Percentiles rank a stretch among this genome's conserved stretches.
Conservation (phyloP, 768 basidiomycete genomes). For the Hypholoma sublateritium region DNA sequence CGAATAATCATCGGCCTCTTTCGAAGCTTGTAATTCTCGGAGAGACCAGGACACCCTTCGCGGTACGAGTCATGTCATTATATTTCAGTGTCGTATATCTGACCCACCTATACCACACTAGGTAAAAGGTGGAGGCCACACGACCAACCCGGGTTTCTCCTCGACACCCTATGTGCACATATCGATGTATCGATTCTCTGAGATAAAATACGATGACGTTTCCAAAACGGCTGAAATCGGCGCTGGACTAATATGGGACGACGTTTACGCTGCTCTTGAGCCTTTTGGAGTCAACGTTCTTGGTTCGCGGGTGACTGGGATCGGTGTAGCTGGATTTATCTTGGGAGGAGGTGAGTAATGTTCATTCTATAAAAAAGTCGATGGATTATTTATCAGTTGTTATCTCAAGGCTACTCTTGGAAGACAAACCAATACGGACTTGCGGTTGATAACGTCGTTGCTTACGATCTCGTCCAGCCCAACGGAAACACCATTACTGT, state of each 20-base stretch:
- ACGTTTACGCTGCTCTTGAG: slow-evolving; percentile 52
- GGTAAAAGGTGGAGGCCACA: slow-evolving; percentile 64
- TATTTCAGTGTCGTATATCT: background rate
- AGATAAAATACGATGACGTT: slow-evolving; percentile 38
- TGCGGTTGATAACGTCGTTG: slow-evolving; percentile 49
- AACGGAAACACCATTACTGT: slow-evolving; percentile 41
- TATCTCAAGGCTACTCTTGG: slow-evolving; percentile 57
- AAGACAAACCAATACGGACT: slow-evolving; percentile 60
- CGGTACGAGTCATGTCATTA: background rate
- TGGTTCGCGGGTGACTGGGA: slow-evolving; percentile 56
- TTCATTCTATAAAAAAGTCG: background rate
- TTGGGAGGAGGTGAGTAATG: slow-evolving; percentile 47
- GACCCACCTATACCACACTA: slow-evolving; percentile 13
- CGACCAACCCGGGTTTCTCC: slow-evolving; percentile 53
- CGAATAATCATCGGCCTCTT: background rate
- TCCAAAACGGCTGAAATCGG: slow-evolving; percentile 40
- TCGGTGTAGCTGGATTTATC: slow-evolving; percentile 58
- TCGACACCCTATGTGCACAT: slow-evolving; percentile 63
- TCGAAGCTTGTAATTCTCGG: slow-evolving; percentile 13
- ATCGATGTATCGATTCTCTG: slow-evolving; percentile 45
- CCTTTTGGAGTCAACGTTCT: slow-evolving; percentile 52
- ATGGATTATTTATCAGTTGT: background rate
- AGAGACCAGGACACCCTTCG: slow-evolving; percentile 12
- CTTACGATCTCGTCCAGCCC: slow-evolving; percentile 56
- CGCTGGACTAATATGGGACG: slow-evolving; percentile 58